phyloP scores from a whole-genome alignment of 345 rosid genomes.

The Eucalyptus camaldulensis region DNA sequence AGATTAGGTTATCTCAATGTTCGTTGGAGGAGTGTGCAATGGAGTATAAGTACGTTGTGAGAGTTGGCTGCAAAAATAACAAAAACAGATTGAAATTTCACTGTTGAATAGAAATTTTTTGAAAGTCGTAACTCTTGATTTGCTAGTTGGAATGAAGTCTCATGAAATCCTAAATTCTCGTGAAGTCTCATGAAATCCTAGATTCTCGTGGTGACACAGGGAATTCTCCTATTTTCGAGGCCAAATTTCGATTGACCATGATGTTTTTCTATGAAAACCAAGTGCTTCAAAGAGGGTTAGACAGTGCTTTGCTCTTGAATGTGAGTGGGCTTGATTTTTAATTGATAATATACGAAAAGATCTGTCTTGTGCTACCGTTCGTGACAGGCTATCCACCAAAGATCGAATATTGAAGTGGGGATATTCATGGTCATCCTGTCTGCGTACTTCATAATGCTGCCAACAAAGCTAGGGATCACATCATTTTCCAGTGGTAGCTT shows the following conservation, averaged over 20 bases:
- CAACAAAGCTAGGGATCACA: not conserved
- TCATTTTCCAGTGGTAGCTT: not conserved
- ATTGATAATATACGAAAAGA: too few relatives aligned
- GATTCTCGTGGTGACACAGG: not conserved
- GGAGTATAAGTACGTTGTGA: not conserved
- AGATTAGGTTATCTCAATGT: not conserved
- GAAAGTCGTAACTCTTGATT: not conserved
- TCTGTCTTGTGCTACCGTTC: not conserved
- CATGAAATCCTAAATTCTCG: not conserved
- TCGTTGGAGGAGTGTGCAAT: not conserved
- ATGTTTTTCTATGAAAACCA: rapidly evolving
- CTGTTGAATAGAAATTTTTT: not conserved
- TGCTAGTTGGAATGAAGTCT: not conserved
- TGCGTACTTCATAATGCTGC: not conserved
- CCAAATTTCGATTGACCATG: not conserved
- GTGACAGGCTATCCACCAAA: not conserved
- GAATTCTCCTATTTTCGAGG: not conserved
- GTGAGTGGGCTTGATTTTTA: not conserved
- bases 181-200: not conserved
- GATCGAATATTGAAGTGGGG: not conserved
- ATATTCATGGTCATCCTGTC: not conserved
- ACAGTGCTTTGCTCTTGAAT: not conserved
- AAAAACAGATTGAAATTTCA: not conserved
- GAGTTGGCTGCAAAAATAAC: not conserved
- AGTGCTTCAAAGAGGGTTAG: not conserved